Evolutionary conservation across 108 stramenopile genomes (phyloP).

Genomic region (Fistulifera pelliculosa): DNA sequence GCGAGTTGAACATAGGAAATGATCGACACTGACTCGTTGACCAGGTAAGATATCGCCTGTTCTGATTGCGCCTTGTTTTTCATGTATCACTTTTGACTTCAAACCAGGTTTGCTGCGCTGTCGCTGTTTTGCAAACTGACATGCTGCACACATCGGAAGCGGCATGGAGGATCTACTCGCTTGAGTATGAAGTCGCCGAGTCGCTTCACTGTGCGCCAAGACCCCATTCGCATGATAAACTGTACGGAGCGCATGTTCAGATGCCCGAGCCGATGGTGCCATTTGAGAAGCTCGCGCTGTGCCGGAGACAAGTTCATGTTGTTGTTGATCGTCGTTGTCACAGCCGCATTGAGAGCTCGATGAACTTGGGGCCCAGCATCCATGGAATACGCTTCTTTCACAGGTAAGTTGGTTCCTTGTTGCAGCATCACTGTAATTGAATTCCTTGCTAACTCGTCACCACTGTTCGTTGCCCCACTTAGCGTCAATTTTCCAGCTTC

Average conservation of each 20-base stretch:
- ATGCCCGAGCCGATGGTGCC: slow-evolving; percentile 30
- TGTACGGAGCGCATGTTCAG: slow-evolving; percentile 9
- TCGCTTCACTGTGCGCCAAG: too few species aligned
- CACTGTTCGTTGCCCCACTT: slow-evolving; percentile 1
- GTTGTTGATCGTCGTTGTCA: neutral
- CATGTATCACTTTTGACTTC: slow-evolving; percentile 1
- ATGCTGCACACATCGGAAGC: slow-evolving; percentile 13
- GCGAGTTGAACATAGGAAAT: slow-evolving; percentile 14
- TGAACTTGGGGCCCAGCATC: neutral
- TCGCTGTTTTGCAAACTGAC: slow-evolving; percentile 9
- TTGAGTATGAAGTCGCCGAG: too few species aligned
- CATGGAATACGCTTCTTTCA: neutral
- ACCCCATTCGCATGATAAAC: neutral
- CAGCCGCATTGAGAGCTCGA: neutral
- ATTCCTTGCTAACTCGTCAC: too few species aligned
- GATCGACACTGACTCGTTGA: slow-evolving; percentile 31
- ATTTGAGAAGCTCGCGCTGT: slow-evolving; percentile 20
- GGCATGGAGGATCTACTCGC: too few species aligned
- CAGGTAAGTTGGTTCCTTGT: slow-evolving; percentile 2
- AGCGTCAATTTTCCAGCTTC: neutral
- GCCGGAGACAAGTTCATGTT: slow-evolving; percentile 26
- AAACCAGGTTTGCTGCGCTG: neutral
- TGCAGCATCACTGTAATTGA: neutral
- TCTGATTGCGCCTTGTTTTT: slow-evolving; percentile 6
- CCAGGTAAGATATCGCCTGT: slow-evolving; percentile 20